Evolutionary conservation across 1,284 basidiomycete genomes (phyloP), one percentile per base, ranked within the genome.

Genomic region (Cryptococcus floricola): DNA sequence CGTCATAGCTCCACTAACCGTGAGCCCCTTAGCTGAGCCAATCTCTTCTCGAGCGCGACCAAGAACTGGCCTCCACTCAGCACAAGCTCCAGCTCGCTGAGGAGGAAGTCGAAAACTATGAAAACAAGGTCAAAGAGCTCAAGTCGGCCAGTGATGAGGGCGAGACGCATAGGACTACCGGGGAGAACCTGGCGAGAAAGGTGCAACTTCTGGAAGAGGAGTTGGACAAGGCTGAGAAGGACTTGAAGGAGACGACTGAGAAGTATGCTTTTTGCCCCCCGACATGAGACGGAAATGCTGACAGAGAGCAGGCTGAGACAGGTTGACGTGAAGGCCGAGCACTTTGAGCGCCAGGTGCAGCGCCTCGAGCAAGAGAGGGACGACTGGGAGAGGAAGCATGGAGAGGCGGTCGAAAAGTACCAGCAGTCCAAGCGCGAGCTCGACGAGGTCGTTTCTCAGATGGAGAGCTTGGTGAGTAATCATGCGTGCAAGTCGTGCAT

Each of bases 271-370:
- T 42, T 42, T 42, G 39, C 31, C 10, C 6, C 31, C 83, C 47
- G 16, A 2, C 31, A 23, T 13, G 14, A 16, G 14, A 8, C 31
- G 31, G 10, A 42, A 14, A 46, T 23, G 12, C 44, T 28, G 42
- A 52, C 53, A 16, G 2, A 14, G 23, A 28, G 28, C 70, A 98
- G 94, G 78, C 83, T 99, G 67, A 85, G 96, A 65, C 92, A 97
- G 76, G 91, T 95, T 56, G 96, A 99, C 76, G 89, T 98, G 79
- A 98, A 98, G 82, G 94, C 96, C 23, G 96, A 99, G 78, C 92
- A 98, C 81, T 96, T 93, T 77, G 95, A 98, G 80, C 85, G 94
- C 54, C 91, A 96, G 73, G 86, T 97, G 23, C 82, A 86, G 65
- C 85, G 89, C 53, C 81, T 85, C 57, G 94, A 98, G 78, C 86